Base-by-base conservation (phyloP, 2,329 filamentous ascomycete species). In the Arthrobotrys pseudoclavata region DNA sequence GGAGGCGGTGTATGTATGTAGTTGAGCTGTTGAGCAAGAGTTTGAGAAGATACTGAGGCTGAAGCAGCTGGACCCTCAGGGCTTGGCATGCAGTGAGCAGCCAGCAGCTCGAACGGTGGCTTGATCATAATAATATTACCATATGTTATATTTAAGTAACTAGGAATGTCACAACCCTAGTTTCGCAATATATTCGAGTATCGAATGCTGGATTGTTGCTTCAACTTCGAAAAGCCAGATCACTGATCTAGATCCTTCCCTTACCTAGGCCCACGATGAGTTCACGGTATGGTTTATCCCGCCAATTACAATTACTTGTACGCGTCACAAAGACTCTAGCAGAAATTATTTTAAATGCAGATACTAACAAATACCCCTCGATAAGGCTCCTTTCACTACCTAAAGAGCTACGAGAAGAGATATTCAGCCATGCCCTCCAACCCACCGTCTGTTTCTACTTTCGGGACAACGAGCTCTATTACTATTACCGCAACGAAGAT, bases 401-500 rank as follows among this genome's bases (percentile, higher is more conserved):
- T 4, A 64, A 55, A 34, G 68, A 71, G 15, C 57, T 71, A 4
- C 68, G 68, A 10, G 48, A 64, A 13, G 47, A 57, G n/a, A 71
- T 71, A 10, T 13, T 71, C 22, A 6, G 40, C n/a, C 34, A 64
- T 37, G 29, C 40, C 10, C 40, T 50, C 47, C 15, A 34, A n/a
- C 57, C 48, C 5, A 47, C 26, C 0, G 34, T 57, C 26, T 37
- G 34, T 9, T 71, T 71, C 26, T 64, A 64, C 34, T 71, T 55
- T 12, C 68, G 68, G 12, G 26, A 42, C 10, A 22, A n/a, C 29
- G 34, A 57, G 9, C 9, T 47, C 62, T 1, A 10, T 22, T 45
- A 60, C 62, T 1, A 10, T 22, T 45, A 60, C 13, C 20, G 18
- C 40, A 22, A 45, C 5, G 47, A 31, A 4, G 26, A 26, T 5